Evolutionary conservation across 75 land plant species (phyloP), one percentile per base, ranked within the genome.

Genomic region (Sequoia sempervirens): DNA sequence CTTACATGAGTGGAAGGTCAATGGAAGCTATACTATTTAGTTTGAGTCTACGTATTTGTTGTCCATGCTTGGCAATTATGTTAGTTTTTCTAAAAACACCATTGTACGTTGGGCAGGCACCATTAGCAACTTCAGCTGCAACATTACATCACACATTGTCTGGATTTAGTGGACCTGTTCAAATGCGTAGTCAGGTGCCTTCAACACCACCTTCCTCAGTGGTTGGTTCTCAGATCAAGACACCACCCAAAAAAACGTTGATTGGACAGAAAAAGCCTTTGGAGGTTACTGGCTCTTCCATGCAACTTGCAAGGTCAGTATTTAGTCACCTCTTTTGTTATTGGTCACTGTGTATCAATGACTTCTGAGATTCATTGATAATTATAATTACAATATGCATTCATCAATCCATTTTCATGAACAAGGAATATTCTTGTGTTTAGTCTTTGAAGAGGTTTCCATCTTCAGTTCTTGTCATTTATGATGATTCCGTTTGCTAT

Each of bases 201-300:
- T 88, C 91, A 69, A 75, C 83, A 40, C 75, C 87, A 18, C 72
- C 88, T 64, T 50, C 86, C 23, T 80, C 54, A 41, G 46, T 64
- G 20, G 30, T 86, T 79, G 89, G 86, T 69, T 61, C 75, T 82
- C 90, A 84, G 87, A 53, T 83, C 5, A 96, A 84, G 89, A 87
- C 95, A 41, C 89, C 93, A 30, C 82, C 80, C 30, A 96, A 95
- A 81, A 95, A 93, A 81, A 84, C 87, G 23, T 34, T 87, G 73
- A 81, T 87, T 80, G 94, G 96, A 32, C 99, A 93, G 85, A 96
- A 93, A 81, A 96, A 92, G 78, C 92, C 95, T 50, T 80, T 88
- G 82, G 99, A 95, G 79, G 72, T 86, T 47, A 86, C 74, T 76
- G 90, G 92, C 82, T 82, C 90, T 80, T 84, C 93, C 10, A 82